Conservation (phyloP, 495 filamentous ascomycete genomes). For the Hyaloscypha variabilis region DNA sequence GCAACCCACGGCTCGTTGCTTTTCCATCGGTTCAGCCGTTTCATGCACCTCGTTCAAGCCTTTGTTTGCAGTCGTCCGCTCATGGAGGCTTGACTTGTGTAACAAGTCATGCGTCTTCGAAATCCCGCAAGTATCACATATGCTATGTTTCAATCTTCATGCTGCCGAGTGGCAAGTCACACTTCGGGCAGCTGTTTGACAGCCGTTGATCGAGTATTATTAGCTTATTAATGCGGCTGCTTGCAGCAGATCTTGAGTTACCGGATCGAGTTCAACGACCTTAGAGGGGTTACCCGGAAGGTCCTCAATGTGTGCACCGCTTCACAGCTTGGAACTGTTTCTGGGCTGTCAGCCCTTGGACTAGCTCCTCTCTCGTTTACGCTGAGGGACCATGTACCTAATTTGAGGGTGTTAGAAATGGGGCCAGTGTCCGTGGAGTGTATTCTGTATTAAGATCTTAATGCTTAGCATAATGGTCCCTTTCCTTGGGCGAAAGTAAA, state of each 20-base stretch:
- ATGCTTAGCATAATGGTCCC: background rate
- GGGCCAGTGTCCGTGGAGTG: background rate
- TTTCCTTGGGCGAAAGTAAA: too few species aligned
- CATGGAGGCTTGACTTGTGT: constrained; percentile 1
- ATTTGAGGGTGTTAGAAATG: background rate
- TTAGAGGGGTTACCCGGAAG: background rate
- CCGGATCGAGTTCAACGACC: background rate
- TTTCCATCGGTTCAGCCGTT: constrained; percentile 2
- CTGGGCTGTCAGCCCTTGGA: background rate
- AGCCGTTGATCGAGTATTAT: constrained; percentile 21
- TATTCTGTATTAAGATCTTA: background rate
- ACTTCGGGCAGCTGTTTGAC: constrained; percentile 11
- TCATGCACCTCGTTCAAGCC: constrained; percentile 16
- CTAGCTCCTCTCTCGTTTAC: background rate
- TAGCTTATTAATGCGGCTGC: constrained; percentile 24
- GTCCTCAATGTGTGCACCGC: background rate
- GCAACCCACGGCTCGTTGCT: background rate
- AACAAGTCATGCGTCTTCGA: constrained; percentile 11
- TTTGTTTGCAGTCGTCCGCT: constrained; percentile 17
- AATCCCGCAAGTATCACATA: constrained; percentile 12
- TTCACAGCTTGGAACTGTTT: background rate
- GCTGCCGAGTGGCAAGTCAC: background rate
- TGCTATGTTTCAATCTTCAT: constrained; percentile 26
- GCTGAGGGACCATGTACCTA: background rate
- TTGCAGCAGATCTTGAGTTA: constrained; percentile 9